Base-by-base conservation (phyloP, 106 monocot genomes). In the Platanthera zijinensis region DNA sequence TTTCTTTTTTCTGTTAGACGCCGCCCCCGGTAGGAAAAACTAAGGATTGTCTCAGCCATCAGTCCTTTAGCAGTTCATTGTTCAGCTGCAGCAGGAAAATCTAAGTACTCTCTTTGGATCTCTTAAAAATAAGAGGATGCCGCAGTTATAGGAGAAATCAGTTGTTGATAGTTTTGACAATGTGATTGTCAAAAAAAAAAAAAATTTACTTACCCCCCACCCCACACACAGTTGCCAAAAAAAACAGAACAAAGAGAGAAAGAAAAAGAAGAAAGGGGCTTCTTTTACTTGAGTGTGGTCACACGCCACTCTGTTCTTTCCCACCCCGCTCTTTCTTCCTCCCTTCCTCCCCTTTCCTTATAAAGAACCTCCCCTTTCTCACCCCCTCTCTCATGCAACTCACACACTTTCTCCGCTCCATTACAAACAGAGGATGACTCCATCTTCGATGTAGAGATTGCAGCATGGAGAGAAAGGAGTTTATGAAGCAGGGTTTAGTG, bases 291-390 rank as follows among this genome's bases (percentile, higher is more conserved):
- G 72, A 72, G 49, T 72, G 51, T 51, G 2, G 19, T 39, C 72
- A 51, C 10, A 72, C 72, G 72, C 50, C 22, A 72, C 51, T 72
- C 2, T 19, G 14, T 21, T 72, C 72, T 25, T 50, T 51, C 72
- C 50, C 46, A 19, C n/a, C n/a, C 18, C n/a, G 19, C 51, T 51
- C 72, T 72, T 48, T n/a, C 70, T 71, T 50, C 22, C 45, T 70
- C 70, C 47, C 70, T 48, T 72, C 61, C 61, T 53, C 17, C 51
- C 72, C 72, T 72, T 72, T 72, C 49, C 72, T 72, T 72, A 72
- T 72, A 72, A 72, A 72, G 72, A 72, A 21, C 51, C 49, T 72
- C 49, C 22, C 51, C 50, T 72, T 72, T 72, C 51, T 9, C n/a
- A 3, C 67, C 46, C 51, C 19, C 21, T 18, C 50, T 50, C 72